A percentile compares a stretch with the other conserved stretches of the same genome.
phyloP scores from a whole-genome alignment of 140 eudicot genomes.

The Stevia rebaudiana region DNA sequence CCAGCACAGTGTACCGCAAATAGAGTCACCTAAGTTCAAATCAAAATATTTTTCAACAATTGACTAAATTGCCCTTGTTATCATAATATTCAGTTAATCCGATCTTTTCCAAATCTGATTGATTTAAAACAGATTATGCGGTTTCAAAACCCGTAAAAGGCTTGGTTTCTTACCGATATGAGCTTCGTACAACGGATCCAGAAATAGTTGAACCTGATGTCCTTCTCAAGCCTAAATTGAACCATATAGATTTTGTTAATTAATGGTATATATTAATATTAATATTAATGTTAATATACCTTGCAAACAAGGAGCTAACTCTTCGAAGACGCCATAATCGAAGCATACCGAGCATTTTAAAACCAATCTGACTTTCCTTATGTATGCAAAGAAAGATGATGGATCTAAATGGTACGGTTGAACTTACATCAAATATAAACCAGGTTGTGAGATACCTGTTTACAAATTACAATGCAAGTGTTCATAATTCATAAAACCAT shows the following conservation, averaged over 20 bases:
- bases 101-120: not conserved
- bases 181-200: slow-evolving; percentile 92
- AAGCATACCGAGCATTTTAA: slow-evolving; percentile 79
- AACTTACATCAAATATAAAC: slow-evolving; percentile 87
- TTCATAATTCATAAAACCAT: not conserved
- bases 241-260: slow-evolving; percentile 28
- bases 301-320: slow-evolving; percentile 94
- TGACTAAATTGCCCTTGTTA: not conserved
- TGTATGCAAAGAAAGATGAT: slow-evolving; percentile 68
- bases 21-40: slow-evolving; percentile 66
- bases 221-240: slow-evolving; percentile 87
- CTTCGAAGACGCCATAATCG: slow-evolving; percentile 96
- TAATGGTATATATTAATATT: slow-evolving; percentile 4
- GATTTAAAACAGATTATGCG: not conserved
- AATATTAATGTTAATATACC: slow-evolving; percentile 46
- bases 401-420: slow-evolving; percentile 78
- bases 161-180: slow-evolving; percentile 49
- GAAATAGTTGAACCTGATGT: slow-evolving; percentile 88
- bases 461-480: slow-evolving; percentile 15
- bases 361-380: slow-evolving; percentile 57
- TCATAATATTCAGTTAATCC: not conserved
- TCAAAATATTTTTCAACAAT: not conserved
- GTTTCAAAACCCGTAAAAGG: not conserved
- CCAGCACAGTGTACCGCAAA: slow-evolving; percentile 94
- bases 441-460: slow-evolving; percentile 89